phyloP scores from a whole-genome alignment of 345 rosid species.

The Euphorbia lathyris region DNA sequence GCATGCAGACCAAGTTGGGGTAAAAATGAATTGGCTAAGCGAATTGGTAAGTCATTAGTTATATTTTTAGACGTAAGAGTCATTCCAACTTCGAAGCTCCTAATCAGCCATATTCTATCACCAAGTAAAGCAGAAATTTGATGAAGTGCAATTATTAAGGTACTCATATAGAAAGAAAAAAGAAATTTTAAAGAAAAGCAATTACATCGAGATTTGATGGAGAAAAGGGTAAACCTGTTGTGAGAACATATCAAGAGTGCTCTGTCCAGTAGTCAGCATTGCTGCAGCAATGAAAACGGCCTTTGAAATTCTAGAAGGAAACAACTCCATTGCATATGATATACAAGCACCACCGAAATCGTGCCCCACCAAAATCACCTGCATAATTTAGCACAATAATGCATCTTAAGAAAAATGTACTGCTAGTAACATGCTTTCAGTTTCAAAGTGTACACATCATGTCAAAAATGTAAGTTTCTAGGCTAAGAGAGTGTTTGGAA shows the following conservation, averaged over 20 bases:
- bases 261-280: conserved; percentile 71
- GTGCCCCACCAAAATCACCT: conserved; percentile 94
- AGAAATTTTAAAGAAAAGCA: background rate
- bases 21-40: background rate
- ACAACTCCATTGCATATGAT: conserved; percentile 81
- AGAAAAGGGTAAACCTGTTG: conserved; percentile 47
- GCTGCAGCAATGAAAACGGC: conserved; percentile 81
- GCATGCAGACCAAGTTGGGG: background rate
- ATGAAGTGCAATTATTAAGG: background rate
- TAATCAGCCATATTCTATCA: background rate
- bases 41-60: background rate
- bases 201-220: background rate
- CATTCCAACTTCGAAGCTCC: background rate
- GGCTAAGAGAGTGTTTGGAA: background rate
- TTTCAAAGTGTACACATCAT: background rate
- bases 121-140: background rate
- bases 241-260: conserved; percentile 71
- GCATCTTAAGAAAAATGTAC: background rate
- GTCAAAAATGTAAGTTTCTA: background rate
- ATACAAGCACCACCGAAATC: conserved; percentile 94
- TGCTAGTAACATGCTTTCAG: background rate
- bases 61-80: background rate
- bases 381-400: conserved; percentile 19
- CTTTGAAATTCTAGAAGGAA: conserved; percentile 67
- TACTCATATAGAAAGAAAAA: background rate